Evolutionary conservation across 306 rosid genomes (phyloP).

Genomic region (Prunus mume): DNA sequence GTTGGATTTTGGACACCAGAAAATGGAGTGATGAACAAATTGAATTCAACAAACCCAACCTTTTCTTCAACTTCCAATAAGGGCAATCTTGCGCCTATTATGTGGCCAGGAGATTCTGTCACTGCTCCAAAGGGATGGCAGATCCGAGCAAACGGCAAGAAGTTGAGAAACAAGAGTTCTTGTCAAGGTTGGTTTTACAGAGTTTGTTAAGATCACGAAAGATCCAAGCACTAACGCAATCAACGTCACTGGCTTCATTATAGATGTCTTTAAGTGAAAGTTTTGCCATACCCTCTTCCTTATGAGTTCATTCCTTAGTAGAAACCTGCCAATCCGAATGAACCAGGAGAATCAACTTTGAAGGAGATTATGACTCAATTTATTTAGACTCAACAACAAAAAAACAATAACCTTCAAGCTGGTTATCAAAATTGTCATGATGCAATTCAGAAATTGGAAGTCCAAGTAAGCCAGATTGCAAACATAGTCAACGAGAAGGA

Average conservation of each 20-base stretch:
- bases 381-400: too few relatives aligned
- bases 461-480: too few relatives aligned
- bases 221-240: conserved; percentile 20
- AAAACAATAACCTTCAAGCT: too few relatives aligned
- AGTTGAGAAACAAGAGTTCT: conserved; percentile 47
- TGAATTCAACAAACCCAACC: not conserved
- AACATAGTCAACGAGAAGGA: too few relatives aligned
- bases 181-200: conserved; percentile 26
- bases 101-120: conserved; percentile 49
- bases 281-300: conserved; percentile 35
- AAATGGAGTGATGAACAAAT: conserved; percentile 26
- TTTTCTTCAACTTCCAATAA: conserved; percentile 16
- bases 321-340: too few relatives aligned
- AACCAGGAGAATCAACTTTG: too few relatives aligned
- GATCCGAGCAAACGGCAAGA: conserved; percentile 41
- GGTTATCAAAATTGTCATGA: too few relatives aligned
- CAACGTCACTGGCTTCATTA: conserved; percentile 37
- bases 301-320: conserved; percentile 42
- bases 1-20: conserved; percentile 47
- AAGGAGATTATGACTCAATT: too few relatives aligned
- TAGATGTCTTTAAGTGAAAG: conserved; percentile 45
- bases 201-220: conserved; percentile 29
- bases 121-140: conserved; percentile 53
- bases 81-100: conserved; percentile 10
- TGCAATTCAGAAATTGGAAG: too few relatives aligned